Evolutionary conservation across 2,329 filamentous ascomycete species (phyloP), one percentile per base, ranked within the genome.

Genomic region (Beauveria australis): DNA sequence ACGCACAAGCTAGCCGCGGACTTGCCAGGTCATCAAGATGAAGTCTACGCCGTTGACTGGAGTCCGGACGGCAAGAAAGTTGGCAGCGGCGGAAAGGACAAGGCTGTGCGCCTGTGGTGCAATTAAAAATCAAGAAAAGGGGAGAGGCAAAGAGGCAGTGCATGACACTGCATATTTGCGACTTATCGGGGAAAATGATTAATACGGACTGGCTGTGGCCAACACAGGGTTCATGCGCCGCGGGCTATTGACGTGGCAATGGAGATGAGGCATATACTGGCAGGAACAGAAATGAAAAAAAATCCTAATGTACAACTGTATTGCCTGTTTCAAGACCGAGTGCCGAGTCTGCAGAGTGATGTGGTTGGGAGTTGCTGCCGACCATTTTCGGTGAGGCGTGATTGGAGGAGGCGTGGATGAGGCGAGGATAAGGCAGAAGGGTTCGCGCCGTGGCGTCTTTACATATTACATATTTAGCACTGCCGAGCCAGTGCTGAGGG

Each of bases 41-140:
- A 97, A 72, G 92, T 97, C 0, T 97, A 92, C 73, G 91, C 92
- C 0, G 87, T 97, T 14, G 93, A 97, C 72, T 97, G 93, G 94
- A 92, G 89, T 67, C 88, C 91, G 0, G 92, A 97, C 71, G 94
- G 94, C 9, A 84, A 91, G 67, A 87, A 87, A 67, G 92, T 97
- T 18, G 92, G 87, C 19, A 96, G 92, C 72, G 94, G 92, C 59
- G 94, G 94, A 10, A 93, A 93, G 72, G 94, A 99, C 73, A 97
- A 96, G 73, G 85, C 85, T 2, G 84, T 89, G 22, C 78, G 85
- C 65, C 73, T 87, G 47, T 89, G 86, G 86, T 79, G 83, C 66
- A 84, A 87, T 70, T 88, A 75, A 69, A 54, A 41, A 19, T 33
- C 47, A 60, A 53, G 30, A 33, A 52, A n/a, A 19, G 37, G 28